Conservation (phyloP, 768 basidiomycete genomes). For the Kwoniella heveanensis region DNA sequence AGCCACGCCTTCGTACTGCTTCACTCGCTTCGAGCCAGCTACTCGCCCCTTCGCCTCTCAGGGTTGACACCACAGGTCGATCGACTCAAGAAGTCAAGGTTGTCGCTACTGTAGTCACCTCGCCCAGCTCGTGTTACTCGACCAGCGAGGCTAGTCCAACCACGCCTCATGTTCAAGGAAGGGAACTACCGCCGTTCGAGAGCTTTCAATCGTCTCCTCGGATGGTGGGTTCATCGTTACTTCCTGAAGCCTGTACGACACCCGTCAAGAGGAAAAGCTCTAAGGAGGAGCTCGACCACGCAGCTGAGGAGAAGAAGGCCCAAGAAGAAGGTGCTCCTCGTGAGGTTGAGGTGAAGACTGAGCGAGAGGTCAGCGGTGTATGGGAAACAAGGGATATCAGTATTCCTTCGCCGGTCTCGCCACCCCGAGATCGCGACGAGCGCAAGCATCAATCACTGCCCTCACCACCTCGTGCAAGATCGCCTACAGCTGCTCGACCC, state of each 20-base stretch:
- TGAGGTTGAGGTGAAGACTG: background rate
- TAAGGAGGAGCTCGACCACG: background rate
- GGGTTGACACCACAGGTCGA: background rate
- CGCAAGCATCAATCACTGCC: conserved; percentile 9
- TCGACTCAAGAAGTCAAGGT: background rate
- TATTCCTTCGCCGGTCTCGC: background rate
- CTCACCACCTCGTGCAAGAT: background rate
- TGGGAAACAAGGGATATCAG: background rate
- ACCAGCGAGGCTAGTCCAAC: background rate
- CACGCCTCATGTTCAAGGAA: conserved; percentile 2
- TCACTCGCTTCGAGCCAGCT: background rate
- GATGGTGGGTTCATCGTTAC: background rate
- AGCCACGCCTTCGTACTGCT: background rate
- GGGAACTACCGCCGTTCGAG: conserved; percentile 21
- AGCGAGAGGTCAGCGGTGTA: background rate
- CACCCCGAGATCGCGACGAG: background rate
- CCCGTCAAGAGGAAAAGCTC: background rate
- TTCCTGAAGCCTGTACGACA: background rate
- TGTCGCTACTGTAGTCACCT: background rate
- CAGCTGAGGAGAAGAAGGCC: background rate
- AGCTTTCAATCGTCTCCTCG: conserved; percentile 21
- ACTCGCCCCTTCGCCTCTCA: background rate
- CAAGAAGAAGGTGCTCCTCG: background rate
- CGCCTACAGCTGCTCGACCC: background rate
- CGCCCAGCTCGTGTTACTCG: background rate